These are phyloP conservation scores for Leccinum broughii DNA, from an alignment of 768 basidiomycete species.

Conservation along the genomic window DNA sequence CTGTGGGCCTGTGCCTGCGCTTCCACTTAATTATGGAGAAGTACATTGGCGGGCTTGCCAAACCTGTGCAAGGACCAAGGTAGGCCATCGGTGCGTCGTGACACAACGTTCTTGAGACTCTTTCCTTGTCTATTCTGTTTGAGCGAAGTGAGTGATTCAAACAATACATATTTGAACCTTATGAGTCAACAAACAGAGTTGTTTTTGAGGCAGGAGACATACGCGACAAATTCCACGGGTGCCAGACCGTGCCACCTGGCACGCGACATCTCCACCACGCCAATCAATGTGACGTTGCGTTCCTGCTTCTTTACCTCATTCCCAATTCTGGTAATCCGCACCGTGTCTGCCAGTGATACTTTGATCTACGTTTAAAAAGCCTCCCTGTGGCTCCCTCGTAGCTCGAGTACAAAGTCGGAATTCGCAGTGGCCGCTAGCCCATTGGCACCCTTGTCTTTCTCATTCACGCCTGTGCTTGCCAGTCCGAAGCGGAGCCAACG, in stretches of 20 bases:
- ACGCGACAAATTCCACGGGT: neutral
- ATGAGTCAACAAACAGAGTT: too few species aligned
- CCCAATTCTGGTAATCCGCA: neutral
- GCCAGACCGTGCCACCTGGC: neutral
- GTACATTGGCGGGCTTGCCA: too few species aligned
- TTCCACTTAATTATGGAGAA: too few species aligned
- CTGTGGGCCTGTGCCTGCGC: too few species aligned
- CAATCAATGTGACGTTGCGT: neutral
- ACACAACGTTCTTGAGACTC: too few species aligned
- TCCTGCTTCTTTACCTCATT: neutral
- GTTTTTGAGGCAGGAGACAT: too few species aligned
- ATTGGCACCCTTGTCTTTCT: neutral
- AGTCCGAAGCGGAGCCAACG: neutral
- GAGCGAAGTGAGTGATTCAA: too few species aligned
- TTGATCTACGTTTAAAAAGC: neutral
- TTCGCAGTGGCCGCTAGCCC: neutral
- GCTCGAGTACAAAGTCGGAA: neutral
- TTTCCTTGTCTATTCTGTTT: too few species aligned
- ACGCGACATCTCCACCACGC: neutral
- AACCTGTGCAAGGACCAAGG: too few species aligned
- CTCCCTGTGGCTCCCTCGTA: neutral
- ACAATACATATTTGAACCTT: too few species aligned
- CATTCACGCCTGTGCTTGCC: neutral
- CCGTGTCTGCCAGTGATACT: too few species aligned
- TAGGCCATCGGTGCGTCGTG: too few species aligned